phyloP scores from a whole-genome alignment of 805 yeast species.

The Saccharomyces kudriavzevii region DNA sequence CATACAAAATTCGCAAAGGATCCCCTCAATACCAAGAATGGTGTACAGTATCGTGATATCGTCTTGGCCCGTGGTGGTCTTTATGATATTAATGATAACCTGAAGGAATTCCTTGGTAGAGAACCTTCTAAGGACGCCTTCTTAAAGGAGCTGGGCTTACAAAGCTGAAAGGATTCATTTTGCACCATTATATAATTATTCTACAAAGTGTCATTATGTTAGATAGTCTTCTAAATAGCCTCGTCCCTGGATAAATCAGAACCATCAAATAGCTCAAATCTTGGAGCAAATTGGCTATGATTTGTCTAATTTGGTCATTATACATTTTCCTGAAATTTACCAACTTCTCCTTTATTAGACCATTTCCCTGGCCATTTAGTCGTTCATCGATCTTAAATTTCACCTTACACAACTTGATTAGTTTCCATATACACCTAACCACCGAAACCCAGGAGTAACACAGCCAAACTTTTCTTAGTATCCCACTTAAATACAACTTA shows the following conservation, averaged over 20 bases:
- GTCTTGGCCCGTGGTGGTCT: slow-evolving; percentile 69
- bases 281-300: slow-evolving; percentile 22
- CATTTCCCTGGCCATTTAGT: slow-evolving; percentile 9
- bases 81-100: slow-evolving; percentile 55
- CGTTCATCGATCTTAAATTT: slow-evolving; percentile 1
- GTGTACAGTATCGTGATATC: slow-evolving; percentile 60
- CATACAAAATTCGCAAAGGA: slow-evolving; percentile 58
- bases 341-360: slow-evolving; percentile 15
- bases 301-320: slow-evolving; percentile 9
- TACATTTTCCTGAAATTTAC: slow-evolving; percentile 7
- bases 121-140: slow-evolving; percentile 69
- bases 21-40: slow-evolving; percentile 57
- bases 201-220: slow-evolving; percentile 17
- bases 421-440: neutral
- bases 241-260: neutral
- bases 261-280: slow-evolving; percentile 18
- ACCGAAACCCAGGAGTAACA: neutral
- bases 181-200: slow-evolving; percentile 11
- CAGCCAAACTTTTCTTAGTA: neutral
- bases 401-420: slow-evolving; percentile 11
- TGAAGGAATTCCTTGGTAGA: slow-evolving; percentile 64
- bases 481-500: neutral
- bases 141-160: slow-evolving; percentile 53
- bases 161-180: neutral
- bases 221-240: slow-evolving; percentile 18